Conservation (phyloP, 1,284 basidiomycete genomes). For the Malassezia furfur region DNA sequence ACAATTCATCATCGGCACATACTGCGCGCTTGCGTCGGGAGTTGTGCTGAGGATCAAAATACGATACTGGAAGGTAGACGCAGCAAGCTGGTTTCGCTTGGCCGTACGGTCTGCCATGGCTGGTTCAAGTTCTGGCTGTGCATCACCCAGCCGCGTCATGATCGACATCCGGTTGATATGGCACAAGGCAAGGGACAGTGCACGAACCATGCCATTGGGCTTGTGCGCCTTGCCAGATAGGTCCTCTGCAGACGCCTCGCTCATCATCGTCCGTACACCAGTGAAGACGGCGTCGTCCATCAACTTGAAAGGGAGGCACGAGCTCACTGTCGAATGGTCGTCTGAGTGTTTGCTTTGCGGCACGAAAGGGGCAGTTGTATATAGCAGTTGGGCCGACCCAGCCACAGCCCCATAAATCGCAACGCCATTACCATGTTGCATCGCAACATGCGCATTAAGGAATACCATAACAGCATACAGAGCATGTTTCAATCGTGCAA, state of each 20-base stretch:
- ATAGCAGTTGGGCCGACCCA: slow-evolving; percentile 15
- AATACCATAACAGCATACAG: slow-evolving; percentile 64
- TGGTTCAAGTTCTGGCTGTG: neutral
- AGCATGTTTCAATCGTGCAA: slow-evolving; percentile 28
- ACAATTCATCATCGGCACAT: slow-evolving; percentile 97
- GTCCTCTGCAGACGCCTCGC: neutral
- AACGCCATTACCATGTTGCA: slow-evolving; percentile 79
- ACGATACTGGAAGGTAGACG: slow-evolving; percentile 49
- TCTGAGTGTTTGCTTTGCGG: neutral
- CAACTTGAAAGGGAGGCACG: slow-evolving; percentile 25
- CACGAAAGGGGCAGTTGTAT: slow-evolving; percentile 23
- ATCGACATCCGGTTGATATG: slow-evolving; percentile 11
- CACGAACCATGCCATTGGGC: slow-evolving; percentile 11
- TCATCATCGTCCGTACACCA: slow-evolving; percentile 21
- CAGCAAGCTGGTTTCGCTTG: neutral
- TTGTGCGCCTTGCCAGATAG: neutral
- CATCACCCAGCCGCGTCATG: neutral
- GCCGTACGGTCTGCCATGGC: neutral
- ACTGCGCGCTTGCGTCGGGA: slow-evolving; percentile 72
- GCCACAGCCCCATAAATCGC: slow-evolving; percentile 75
- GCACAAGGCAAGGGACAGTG: slow-evolving; percentile 15
- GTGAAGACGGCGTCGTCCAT: slow-evolving; percentile 31
- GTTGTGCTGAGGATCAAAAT: slow-evolving; percentile 88
- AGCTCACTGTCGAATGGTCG: slow-evolving; percentile 3
- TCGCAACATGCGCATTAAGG: slow-evolving; percentile 81